Evolutionary conservation across 805 yeast genomes (phyloP).

Genomic region (Kregervanrija fluxuum): DNA sequence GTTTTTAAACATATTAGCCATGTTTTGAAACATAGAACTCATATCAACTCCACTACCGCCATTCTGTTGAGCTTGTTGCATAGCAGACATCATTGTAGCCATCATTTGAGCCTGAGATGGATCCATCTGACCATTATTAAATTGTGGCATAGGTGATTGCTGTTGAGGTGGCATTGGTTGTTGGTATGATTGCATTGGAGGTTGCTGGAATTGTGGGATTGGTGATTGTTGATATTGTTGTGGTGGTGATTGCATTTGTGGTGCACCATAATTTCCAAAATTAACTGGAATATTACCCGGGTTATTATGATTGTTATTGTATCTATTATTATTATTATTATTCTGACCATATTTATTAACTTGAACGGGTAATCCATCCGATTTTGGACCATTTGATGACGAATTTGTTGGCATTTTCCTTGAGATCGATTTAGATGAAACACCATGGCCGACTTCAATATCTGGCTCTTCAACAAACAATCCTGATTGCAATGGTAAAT

Average conservation of each 20-base stretch:
- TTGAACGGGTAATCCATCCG: slow-evolving; percentile 33
- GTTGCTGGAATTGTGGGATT: slow-evolving; percentile 2
- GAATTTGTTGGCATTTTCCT: slow-evolving; percentile 90
- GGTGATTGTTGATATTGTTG: slow-evolving; percentile 11
- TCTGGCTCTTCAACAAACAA: slow-evolving; percentile 94
- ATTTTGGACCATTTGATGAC: slow-evolving; percentile 77
- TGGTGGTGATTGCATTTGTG: slow-evolving; percentile 11
- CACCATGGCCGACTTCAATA: slow-evolving; percentile 92
- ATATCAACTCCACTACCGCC: slow-evolving; percentile 23
- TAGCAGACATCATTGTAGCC: slow-evolving; percentile 29
- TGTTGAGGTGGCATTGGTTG: slow-evolving; percentile 6
- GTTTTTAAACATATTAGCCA: slow-evolving; percentile 29
- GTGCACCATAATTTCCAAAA: slow-evolving; percentile 7
- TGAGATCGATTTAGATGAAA: slow-evolving; percentile 85
- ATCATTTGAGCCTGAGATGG: slow-evolving; percentile 21
- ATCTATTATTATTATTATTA: not conserved
- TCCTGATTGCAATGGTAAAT: slow-evolving; percentile 70
- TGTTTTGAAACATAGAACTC: slow-evolving; percentile 29
- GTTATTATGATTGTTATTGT: slow-evolving; percentile 3
- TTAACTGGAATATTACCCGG: slow-evolving; percentile 17
- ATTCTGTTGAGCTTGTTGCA: slow-evolving; percentile 19
- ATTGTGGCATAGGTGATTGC: slow-evolving; percentile 10
- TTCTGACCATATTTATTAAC: not conserved
- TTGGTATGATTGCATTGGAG: slow-evolving; percentile 5
- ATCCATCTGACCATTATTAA: too few species aligned